Evolutionary conservation across 2,329 filamentous ascomycete species (phyloP).

Genomic region (Dactylellina parvicollis): DNA sequence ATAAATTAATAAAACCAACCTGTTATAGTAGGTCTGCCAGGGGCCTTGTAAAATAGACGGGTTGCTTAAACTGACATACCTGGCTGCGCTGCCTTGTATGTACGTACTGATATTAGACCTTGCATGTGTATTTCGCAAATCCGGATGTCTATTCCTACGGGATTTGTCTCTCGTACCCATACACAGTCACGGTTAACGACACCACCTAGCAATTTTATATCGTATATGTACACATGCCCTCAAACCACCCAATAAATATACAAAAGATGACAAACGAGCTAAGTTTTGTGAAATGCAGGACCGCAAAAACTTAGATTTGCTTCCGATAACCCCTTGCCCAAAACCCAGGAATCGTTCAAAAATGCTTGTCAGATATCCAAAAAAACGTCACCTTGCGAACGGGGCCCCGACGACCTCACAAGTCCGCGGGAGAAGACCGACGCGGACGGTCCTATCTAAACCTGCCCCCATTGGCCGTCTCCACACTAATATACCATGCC

Average conservation of each 20-base stretch:
- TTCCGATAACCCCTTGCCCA: constrained; percentile 13
- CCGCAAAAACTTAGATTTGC: constrained; percentile 8
- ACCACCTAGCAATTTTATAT: constrained; percentile 7
- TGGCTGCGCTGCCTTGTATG: neutral
- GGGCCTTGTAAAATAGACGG: constrained; percentile 22
- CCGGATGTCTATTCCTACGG: constrained; percentile 52
- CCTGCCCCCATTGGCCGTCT: constrained; percentile 13
- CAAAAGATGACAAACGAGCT: constrained; percentile 6
- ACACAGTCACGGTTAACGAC: constrained; percentile 10
- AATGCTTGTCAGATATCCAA: neutral
- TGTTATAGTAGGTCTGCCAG: constrained; percentile 25
- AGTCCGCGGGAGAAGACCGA: constrained; percentile 38
- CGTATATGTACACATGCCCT: constrained; percentile 16
- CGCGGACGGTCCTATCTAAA: constrained; percentile 24
- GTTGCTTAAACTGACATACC: constrained; percentile 12
- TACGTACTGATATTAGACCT: constrained; percentile 6
- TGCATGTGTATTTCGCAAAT: constrained; percentile 33
- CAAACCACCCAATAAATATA: neutral
- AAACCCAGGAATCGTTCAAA: too few relatives aligned
- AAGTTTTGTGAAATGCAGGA: neutral
- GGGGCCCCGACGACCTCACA: neutral
- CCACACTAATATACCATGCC: constrained; percentile 27
- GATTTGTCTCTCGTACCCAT: constrained; percentile 14
- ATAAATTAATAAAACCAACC: constrained; percentile 36
- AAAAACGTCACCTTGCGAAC: neutral